Percentiles rank a stretch among this genome's conserved stretches.
Conservation (phyloP, 345 rosid genomes). For the Lepidium didymum region DNA sequence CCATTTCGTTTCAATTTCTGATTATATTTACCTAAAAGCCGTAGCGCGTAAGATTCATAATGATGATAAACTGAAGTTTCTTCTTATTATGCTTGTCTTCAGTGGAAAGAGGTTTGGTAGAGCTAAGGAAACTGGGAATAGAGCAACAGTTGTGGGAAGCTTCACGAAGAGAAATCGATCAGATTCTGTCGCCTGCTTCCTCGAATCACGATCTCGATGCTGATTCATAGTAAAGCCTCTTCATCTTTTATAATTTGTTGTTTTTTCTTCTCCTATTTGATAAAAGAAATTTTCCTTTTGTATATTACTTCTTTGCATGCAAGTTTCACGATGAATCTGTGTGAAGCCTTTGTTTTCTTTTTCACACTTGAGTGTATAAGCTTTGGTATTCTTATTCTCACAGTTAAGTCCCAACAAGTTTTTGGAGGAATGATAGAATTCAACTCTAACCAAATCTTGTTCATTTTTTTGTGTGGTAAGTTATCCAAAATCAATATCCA, state of each 20-base stretch:
- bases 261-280: background rate
- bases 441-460: background rate
- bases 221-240: conserved; percentile 20
- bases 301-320: conserved; percentile 5
- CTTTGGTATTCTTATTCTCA: background rate
- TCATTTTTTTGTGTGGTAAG: background rate
- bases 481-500: background rate
- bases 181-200: conserved; percentile 22
- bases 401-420: background rate
- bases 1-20: background rate
- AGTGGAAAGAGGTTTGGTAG: conserved; percentile 78
- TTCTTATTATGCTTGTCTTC: background rate
- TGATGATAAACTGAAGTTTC: background rate
- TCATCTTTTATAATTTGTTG: background rate
- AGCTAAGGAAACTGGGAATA: conserved; percentile 78
- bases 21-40: background rate
- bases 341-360: background rate
- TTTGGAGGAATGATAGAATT: background rate
- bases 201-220: conserved; percentile 24
- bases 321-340: conserved; percentile 12
- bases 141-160: conserved; percentile 95
- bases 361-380: background rate
- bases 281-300: conserved; percentile 11
- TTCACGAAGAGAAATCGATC: conserved; percentile 65
- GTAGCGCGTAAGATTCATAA: background rate